These are phyloP conservation scores for Jamesozyma gamospora DNA, from an alignment of 805 yeast genomes.

Conservation along the genomic window DNA sequence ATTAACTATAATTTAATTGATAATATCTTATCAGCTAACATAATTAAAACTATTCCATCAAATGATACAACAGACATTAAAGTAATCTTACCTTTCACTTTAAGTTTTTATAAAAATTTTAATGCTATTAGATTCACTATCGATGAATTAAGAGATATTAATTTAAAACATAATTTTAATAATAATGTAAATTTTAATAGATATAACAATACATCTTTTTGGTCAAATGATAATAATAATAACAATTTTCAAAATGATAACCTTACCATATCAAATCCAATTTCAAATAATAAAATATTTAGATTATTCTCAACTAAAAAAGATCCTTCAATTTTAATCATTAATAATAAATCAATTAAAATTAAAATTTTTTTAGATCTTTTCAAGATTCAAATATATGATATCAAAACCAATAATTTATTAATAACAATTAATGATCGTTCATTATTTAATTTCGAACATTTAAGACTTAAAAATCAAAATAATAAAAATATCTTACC, in stretches of 20 bases:
- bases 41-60: slow-evolving; percentile 36
- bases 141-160: slow-evolving; percentile 48
- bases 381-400: slow-evolving; percentile 29
- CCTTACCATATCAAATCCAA: neutral
- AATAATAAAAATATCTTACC: slow-evolving; percentile 36
- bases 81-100: slow-evolving; percentile 44
- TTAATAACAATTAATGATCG: slow-evolving; percentile 59
- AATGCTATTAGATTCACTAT: slow-evolving; percentile 51
- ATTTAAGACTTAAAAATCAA: slow-evolving; percentile 45
- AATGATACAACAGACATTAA: slow-evolving; percentile 26
- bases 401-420: slow-evolving; percentile 34
- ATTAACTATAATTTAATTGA: slow-evolving; percentile 18
- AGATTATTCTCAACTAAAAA: neutral
- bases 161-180: slow-evolving; percentile 13
- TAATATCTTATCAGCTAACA: slow-evolving; percentile 35
- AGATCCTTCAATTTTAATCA: neutral
- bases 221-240: slow-evolving; percentile 40
- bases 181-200: slow-evolving; percentile 36
- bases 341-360: slow-evolving; percentile 26
- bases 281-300: neutral
- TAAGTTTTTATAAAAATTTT: slow-evolving; percentile 43
- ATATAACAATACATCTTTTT: slow-evolving; percentile 48
- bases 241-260: neutral
- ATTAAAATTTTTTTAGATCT: slow-evolving; percentile 39
- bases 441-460: slow-evolving; percentile 72